These are phyloP conservation scores for Streptanthus diversifolius DNA, from an alignment of 345 rosid genomes.

Conservation along the genomic window DNA sequence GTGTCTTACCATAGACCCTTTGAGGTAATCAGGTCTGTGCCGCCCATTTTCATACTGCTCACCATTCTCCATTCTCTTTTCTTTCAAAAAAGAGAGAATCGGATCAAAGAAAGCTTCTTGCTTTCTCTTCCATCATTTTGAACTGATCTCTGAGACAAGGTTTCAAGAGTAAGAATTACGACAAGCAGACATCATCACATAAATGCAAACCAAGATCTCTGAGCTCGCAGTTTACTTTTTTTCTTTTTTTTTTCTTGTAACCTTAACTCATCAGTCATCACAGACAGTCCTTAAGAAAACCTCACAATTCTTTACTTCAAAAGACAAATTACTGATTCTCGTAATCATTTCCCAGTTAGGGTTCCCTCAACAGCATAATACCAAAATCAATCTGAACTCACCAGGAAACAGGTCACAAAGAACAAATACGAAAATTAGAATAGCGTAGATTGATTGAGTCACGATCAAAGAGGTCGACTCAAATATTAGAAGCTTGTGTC, in stretches of 20 bases:
- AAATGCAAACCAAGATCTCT: background rate
- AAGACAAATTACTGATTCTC: background rate
- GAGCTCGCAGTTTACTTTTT: background rate
- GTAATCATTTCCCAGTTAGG: background rate
- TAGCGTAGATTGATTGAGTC: background rate
- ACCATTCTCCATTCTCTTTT: slow-evolving; percentile 58
- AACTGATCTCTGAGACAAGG: slow-evolving; percentile 10
- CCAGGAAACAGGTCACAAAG: background rate
- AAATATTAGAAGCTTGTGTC: background rate
- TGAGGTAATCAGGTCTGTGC: slow-evolving; percentile 58
- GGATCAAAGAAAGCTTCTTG: background rate
- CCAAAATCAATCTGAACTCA: background rate
- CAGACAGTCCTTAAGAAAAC: background rate
- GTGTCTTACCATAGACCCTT: slow-evolving; percentile 52
- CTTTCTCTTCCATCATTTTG: background rate
- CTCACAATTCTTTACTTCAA: background rate
- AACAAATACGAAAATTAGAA: background rate
- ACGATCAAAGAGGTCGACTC: background rate
- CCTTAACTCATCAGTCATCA: background rate
- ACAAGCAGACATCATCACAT: background rate
- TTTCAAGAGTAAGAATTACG: background rate
- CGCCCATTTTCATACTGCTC: slow-evolving; percentile 64
- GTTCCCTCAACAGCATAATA: slow-evolving; percentile 10
- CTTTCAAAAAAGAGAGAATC: background rate
- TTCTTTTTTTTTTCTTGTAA: background rate